These are phyloP conservation scores for Sporothrix inflata DNA, from an alignment of 2,329 filamentous ascomycete genomes.

Conservation along the genomic window DNA sequence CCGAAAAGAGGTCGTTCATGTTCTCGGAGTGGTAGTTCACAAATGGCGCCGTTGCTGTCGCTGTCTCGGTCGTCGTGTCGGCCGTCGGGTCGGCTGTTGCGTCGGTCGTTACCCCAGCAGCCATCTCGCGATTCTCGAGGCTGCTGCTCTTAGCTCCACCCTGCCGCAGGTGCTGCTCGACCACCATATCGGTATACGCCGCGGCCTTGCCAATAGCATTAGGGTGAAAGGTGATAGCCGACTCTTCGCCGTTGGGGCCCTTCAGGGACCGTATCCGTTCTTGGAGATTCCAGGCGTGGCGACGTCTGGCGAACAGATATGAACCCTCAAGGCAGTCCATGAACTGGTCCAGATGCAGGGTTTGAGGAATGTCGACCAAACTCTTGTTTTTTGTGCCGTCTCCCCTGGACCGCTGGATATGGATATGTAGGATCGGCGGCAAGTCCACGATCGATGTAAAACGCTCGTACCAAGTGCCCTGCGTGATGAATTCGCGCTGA, in stretches of 20 bases:
- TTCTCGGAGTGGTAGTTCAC: too few species aligned
- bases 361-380: conserved; percentile 77
- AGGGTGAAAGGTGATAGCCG: not conserved
- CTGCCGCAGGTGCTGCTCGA: conserved; percentile 7
- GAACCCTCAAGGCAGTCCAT: conserved; percentile 68
- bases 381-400: conserved; percentile 76
- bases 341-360: conserved; percentile 86
- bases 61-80: too few species aligned
- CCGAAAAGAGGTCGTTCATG: not conserved
- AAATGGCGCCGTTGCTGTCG: too few species aligned
- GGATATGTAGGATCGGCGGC: conserved; percentile 85
- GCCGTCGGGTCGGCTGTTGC: too few species aligned
- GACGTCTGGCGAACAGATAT: conserved; percentile 64
- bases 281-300: conserved; percentile 75
- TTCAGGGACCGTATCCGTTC: conserved; percentile 62
- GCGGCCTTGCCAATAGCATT: conserved; percentile 14
- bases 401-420: conserved; percentile 81
- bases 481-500: conserved; percentile 74
- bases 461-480: conserved; percentile 60
- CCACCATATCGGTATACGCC: conserved; percentile 24
- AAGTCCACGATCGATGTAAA: conserved; percentile 75
- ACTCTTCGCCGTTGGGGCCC: conserved; percentile 39
- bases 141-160: conserved; percentile 12
- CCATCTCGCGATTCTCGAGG: not conserved
- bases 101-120: too few species aligned